Conservation (phyloP, 2,329 filamentous ascomycete species). For the Trichoderma afroharzianum region DNA sequence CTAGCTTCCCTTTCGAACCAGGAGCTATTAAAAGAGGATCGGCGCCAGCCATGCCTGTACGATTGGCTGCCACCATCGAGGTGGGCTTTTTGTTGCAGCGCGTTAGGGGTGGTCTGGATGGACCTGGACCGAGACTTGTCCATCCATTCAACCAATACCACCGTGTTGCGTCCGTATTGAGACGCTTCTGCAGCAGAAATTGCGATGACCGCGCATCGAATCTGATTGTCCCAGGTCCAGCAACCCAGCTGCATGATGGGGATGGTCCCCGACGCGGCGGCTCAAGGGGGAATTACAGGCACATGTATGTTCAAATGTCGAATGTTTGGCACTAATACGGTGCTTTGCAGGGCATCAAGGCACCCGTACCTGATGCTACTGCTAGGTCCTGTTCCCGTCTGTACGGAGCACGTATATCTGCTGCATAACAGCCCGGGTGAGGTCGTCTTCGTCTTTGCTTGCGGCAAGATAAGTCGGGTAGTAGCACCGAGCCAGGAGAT, state of each 20-base stretch:
- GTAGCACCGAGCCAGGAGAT: slow-evolving; percentile 1
- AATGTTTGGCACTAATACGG: background rate
- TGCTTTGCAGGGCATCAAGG: background rate
- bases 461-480: background rate
- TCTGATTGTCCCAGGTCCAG: background rate
- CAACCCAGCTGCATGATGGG: slow-evolving; percentile 5
- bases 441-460: background rate
- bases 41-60: slow-evolving; percentile 5
- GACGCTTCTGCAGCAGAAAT: background rate
- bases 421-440: background rate
- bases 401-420: background rate
- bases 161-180: background rate
- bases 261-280: background rate
- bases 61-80: slow-evolving; percentile 3
- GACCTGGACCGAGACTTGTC: background rate
- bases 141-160: background rate
- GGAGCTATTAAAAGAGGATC: slow-evolving; percentile 12
- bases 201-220: background rate
- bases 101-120: slow-evolving; percentile 1
- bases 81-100: background rate
- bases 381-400: background rate
- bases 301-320: background rate
- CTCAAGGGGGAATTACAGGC: background rate
- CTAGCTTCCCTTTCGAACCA: slow-evolving; percentile 13
- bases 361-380: background rate